Evolutionary conservation across 768 basidiomycete genomes (phyloP).

Genomic region (Macrolepiota albuminosa): DNA sequence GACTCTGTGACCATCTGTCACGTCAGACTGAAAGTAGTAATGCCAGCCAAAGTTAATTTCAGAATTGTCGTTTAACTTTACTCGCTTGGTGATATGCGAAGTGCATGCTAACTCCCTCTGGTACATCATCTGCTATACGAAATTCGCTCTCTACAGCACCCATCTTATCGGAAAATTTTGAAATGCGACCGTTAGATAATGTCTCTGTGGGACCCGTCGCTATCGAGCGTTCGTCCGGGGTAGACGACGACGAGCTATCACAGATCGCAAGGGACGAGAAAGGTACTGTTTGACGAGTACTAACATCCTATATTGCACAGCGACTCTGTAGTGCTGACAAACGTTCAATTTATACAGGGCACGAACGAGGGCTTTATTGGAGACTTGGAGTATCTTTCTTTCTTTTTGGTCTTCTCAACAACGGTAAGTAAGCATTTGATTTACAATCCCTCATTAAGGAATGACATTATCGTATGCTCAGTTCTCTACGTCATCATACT

Average conservation of each 20-base stretch:
- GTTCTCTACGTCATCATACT: constrained; percentile 96
- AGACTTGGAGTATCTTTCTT: constrained; percentile 70
- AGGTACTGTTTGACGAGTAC: constrained; percentile 9
- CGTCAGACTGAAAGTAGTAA: no score
- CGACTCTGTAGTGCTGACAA: neutral
- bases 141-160: neutral
- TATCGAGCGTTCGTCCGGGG: neutral
- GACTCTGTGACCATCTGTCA: no score
- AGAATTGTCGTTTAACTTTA: no score
- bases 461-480: constrained; percentile 22
- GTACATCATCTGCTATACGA: neutral
- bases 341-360: constrained; percentile 1
- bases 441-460: neutral
- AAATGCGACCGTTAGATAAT: constrained; percentile 8
- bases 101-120: constrained; percentile 3
- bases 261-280: constrained; percentile 3
- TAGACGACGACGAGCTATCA: constrained; percentile 5
- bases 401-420: constrained; percentile 89
- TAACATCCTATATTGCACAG: neutral
- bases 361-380: constrained; percentile 22
- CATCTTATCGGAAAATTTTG: neutral
- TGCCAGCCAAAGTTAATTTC: no score
- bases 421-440: constrained; percentile 55
- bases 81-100: neutral
- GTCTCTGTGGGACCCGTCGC: neutral